Evolutionary conservation across 192 early-diverging fungal species (phyloP).

Genomic region (Pilaira anomala): DNA sequence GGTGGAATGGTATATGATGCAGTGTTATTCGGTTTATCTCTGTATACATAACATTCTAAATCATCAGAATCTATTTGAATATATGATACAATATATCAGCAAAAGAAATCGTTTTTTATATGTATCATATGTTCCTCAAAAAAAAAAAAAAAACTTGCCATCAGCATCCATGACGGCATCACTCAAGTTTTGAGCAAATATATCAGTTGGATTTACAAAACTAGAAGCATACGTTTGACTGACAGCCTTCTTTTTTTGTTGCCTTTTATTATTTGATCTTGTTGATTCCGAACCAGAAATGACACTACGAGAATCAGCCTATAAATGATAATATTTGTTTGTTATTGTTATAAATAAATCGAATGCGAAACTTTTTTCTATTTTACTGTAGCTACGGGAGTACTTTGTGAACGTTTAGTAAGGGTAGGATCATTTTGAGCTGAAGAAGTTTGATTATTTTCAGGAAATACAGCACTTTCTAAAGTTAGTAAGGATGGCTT

Average conservation of each 20-base stretch:
- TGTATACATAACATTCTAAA: slow-evolving; percentile 32
- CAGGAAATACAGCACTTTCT: not conserved
- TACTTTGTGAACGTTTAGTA: slow-evolving; percentile 4
- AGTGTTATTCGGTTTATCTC: slow-evolving; percentile 23
- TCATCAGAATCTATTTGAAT: slow-evolving; percentile 36
- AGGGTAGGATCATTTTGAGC: slow-evolving; percentile 19
- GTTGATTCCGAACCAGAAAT: slow-evolving; percentile 31
- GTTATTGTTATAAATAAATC: not conserved
- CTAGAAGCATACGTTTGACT: slow-evolving; percentile 3
- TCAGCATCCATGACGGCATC: slow-evolving; percentile 38
- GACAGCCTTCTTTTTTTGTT: slow-evolving; percentile 27
- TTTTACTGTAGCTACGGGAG: not conserved
- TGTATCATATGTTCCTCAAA: too few species aligned
- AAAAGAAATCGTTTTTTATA: too few species aligned
- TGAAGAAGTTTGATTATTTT: too few species aligned
- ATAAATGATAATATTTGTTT: not conserved
- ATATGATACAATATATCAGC: not conserved
- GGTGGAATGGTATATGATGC: slow-evolving; percentile 3
- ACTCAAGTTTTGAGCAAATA: slow-evolving; percentile 37
- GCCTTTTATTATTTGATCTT: slow-evolving; percentile 7
- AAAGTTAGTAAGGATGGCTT: slow-evolving; percentile 5
- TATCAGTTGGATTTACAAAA: slow-evolving; percentile 32
- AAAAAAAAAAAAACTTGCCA: slow-evolving; percentile 19
- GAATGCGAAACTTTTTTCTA: not conserved
- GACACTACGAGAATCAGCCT: slow-evolving; percentile 24